Evolutionary conservation across 305 asterid genomes (phyloP), one percentile per base, ranked within the genome.

Genomic region (Coffea humblotiana): DNA sequence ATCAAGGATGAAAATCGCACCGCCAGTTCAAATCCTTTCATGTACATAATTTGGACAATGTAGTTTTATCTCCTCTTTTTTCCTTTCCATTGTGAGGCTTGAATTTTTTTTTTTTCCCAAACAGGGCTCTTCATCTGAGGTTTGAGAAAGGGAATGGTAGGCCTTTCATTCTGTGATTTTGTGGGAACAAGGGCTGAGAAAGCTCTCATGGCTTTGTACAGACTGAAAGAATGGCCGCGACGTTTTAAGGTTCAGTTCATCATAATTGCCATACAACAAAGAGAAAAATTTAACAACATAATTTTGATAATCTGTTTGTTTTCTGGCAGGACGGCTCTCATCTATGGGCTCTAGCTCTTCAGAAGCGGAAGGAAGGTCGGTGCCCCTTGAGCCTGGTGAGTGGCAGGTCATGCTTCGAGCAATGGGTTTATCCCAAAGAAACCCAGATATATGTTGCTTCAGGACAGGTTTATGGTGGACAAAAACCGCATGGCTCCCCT

Each of bases 101-200:
- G 74, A 78, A 60, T 8, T 66, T 29, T 69, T 63, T 8, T 66
- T 29, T 72, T 63, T 64, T 77, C 66, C 23, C 49, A 51, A 81
- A 84, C 90, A 96, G 99, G 99, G 98, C 99, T 85, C 98, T 96
- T 88, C 98, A 96, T 85, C 83, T 96, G 74, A 90, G 99, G 85
- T 96, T 96, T 86, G 99, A 96, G 87, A 96, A 96, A 89, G 99
- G 99, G 82, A 96, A 96, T 96, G 99, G 99, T 96, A 78, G 99
- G 99, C 82, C 95, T 96, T 58, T 96, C 98, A 37, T 96, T 96
- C 89, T 96, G 98, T 83, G 97, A 96, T 86, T 96, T 96, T 86
- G 97, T 96, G 78, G 99, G 98, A 65, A 89, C 97, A 75, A 89
- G 99, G 84, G 68, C 83, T 72, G 98, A 96, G 93, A 96, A 94